Evolutionary conservation across 1,284 basidiomycete species (phyloP), one percentile per base, ranked within the genome.

Genomic region (Apiotrichum laibachii): DNA sequence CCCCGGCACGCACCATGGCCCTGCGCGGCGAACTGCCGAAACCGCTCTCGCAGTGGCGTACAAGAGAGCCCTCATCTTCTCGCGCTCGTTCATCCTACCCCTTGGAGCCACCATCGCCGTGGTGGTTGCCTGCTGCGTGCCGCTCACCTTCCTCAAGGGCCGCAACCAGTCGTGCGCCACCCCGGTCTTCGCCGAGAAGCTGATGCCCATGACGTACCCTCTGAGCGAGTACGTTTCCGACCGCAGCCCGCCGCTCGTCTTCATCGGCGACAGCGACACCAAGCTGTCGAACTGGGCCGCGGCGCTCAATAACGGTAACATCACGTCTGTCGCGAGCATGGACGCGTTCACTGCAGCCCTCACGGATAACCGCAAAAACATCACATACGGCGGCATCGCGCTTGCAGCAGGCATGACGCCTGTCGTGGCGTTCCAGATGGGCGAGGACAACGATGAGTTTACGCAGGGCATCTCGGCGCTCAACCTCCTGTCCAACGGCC

Each of bases 61-160:
- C 63, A 91, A 91, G 72, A 85, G 89, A 0, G 65, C 79, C n/a
- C 77, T 89, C 31, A 82, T 90, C 53, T 77, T 83, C 1, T 82
- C 85, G 5, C 81, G 86, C 42, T 85, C 85, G 63, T 90, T 87
- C 86, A 73, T 90, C 12, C 81, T 85, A 0, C 85, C 86, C 0
- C 57, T 85, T 3, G 80, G 90, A 9, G 80, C 84, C 0, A 77
- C 89, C 13, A 63, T 85, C 13, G 78, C 88, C 35, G 87, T 85
- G 2, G 80, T 88, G 37, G 82, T 82, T 15, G 88, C 85, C 6
- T 79, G 85, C 0, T 83, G 84, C 44, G 81, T 88, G 40, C 87
- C 88, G 0, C 74, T 88, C 8, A 80, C 87, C 60, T 88, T 86
- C 80, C 77, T 90, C 55, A 72, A 75, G 1, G 77, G 79, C 49